phyloP scores from a whole-genome alignment of 2,329 filamentous ascomycete genomes.

The Ophidiomyces ophidiicola region DNA sequence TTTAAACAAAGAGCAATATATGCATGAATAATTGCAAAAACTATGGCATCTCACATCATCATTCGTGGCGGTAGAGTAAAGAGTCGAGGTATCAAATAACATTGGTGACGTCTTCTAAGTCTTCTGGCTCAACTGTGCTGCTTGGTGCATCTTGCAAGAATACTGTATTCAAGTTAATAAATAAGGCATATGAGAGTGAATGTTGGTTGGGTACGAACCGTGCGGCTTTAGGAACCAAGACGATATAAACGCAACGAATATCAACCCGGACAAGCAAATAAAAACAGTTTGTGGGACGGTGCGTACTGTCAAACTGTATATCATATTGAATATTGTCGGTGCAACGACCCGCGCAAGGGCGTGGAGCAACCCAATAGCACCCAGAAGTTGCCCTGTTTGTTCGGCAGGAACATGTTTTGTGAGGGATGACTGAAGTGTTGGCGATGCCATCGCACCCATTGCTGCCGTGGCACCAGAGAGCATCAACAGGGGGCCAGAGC shows the following conservation, averaged over 20 bases:
- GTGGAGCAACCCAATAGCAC: constrained; percentile 75
- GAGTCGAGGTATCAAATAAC: constrained; percentile 2
- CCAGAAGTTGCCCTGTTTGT: constrained; percentile 72
- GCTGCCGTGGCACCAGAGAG: constrained; percentile 60
- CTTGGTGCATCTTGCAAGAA: neutral
- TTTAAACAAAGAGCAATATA: neutral
- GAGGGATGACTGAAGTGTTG: constrained; percentile 68
- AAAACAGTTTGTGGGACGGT: constrained; percentile 74
- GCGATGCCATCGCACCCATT: constrained; percentile 71
- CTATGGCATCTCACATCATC: neutral
- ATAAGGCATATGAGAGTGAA: neutral
- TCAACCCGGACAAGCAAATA: constrained; percentile 56
- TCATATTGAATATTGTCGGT: constrained; percentile 70
- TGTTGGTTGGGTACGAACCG: constrained; percentile 44
- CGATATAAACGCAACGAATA: constrained; percentile 52
- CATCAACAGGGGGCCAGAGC: constrained; percentile 53
- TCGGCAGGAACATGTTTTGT: constrained; percentile 85
- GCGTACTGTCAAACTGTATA: constrained; percentile 72
- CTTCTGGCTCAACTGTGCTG: constrained; percentile 5
- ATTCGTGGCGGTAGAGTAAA: too few species aligned
- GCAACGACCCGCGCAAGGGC: constrained; percentile 66
- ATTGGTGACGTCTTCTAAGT: constrained; percentile 9
- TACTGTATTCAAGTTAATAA: constrained; percentile 2
- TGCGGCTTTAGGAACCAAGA: constrained; percentile 62
- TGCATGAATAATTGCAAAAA: neutral